Percentiles rank a stretch among this genome's conserved stretches.
phyloP scores from a whole-genome alignment of 805 yeast species.

The Yamadazyma sp. region DNA sequence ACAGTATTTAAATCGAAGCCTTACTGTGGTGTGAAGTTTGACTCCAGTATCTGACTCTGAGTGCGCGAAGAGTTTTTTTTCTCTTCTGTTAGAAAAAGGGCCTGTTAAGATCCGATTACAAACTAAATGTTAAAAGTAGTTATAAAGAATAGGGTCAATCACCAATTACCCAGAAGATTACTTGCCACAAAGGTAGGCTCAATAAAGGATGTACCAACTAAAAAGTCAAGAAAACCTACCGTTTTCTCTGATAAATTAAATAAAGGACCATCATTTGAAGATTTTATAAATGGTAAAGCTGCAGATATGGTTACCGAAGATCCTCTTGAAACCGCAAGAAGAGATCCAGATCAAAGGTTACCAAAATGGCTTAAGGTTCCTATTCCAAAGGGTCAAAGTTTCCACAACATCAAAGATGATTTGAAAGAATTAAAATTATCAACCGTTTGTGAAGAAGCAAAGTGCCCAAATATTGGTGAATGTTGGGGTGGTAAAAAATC shows the following conservation, averaged over 20 bases:
- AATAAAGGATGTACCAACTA: no score
- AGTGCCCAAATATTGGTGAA: slow-evolving; percentile 99
- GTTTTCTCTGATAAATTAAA: slow-evolving; percentile 66
- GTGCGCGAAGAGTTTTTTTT: no score
- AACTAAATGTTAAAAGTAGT: no score
- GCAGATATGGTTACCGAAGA: slow-evolving; percentile 56
- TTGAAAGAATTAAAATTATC: slow-evolving; percentile 84
- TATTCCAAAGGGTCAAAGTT: slow-evolving; percentile 92
- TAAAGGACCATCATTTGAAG: slow-evolving; percentile 91
- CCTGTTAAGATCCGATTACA: no score
- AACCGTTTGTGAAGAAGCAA: slow-evolving; percentile 98
- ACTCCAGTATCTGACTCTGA: no score
- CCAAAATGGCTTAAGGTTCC: slow-evolving; percentile 96
- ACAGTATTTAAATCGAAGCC: no score
- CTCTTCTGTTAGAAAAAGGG: no score
- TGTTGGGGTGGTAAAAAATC: slow-evolving; percentile 98
- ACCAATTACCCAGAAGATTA: no score
- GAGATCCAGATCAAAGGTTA: slow-evolving; percentile 65
- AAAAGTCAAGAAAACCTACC: slow-evolving; percentile 41
- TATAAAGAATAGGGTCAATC: no score
- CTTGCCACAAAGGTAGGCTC: no score
- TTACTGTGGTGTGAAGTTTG: no score
- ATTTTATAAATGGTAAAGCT: slow-evolving; percentile 82
- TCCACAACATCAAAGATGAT: slow-evolving; percentile 76
- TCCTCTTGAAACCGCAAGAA: slow-evolving; percentile 73